Percentiles rank a stretch among this genome's conserved stretches.
Evolutionary conservation across 2,329 filamentous ascomycete genomes (phyloP).

Genomic region (Aspergillaceae sp.): DNA sequence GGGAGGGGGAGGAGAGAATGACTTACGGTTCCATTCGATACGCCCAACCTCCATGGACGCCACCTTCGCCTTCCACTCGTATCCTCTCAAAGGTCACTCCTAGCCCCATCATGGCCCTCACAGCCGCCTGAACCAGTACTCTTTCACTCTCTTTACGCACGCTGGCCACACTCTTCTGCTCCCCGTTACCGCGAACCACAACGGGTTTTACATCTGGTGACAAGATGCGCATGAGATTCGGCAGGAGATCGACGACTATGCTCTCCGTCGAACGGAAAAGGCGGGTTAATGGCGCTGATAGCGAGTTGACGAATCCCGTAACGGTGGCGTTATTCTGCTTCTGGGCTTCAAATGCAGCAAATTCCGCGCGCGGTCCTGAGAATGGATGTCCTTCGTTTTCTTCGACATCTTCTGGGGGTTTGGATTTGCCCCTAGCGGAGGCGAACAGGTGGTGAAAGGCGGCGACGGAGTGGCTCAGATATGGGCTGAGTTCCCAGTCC

Average conservation of each 20-base stretch:
- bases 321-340: constrained; percentile 71
- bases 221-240: constrained; percentile 74
- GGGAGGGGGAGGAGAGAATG: neutral
- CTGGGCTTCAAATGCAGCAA: constrained; percentile 66
- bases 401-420: constrained; percentile 40
- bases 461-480: constrained; percentile 76
- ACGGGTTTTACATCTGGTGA: constrained; percentile 88
- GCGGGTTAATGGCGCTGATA: constrained; percentile 63
- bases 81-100: constrained; percentile 74
- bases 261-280: constrained; percentile 71
- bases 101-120: constrained; percentile 72
- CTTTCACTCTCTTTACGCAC: constrained; percentile 84
- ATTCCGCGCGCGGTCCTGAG: constrained; percentile 72
- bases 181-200: constrained; percentile 63
- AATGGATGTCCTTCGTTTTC: constrained; percentile 60
- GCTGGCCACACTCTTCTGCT: constrained; percentile 61
- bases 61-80: constrained; percentile 62
- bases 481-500: constrained; percentile 85
- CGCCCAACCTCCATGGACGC: constrained; percentile 59
- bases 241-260: constrained; percentile 72
- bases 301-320: constrained; percentile 60
- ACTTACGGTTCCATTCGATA: constrained; percentile 91
- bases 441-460: constrained; percentile 91
- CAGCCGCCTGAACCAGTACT: constrained; percentile 67
- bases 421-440: constrained; percentile 49